Base-by-base conservation (phyloP, 2,329 filamentous ascomycete species). In the Fusarium mundagurra region DNA sequence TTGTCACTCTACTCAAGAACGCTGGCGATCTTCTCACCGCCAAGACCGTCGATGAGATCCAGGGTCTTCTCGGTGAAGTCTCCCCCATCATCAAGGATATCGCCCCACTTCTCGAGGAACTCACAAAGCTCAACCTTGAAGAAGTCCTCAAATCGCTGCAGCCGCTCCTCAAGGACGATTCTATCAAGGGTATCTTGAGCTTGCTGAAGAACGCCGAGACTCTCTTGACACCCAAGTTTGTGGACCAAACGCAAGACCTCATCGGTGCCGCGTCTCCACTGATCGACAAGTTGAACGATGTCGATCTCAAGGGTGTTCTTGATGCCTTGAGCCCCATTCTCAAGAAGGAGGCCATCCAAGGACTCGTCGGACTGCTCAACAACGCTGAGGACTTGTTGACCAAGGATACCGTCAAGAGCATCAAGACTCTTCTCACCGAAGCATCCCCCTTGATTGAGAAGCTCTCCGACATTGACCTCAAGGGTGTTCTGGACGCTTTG, bases 51-150 rank as follows among this genome's bases (percentile, higher is more conserved):
- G 71, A 75, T 4, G 76, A 74, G 70, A 54, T 84, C 50, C 78
- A 81, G 34, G 78, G 78, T 13, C 79, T 85, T 22, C 61, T 85
- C 6, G 76, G 78, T 4, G 81, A 84, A 50, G 76, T 83, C 6
- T 70, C 80, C 16, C 79, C 75, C 3, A 72, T 81, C 20, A 65
- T 81, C 27, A 69, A 71, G 20, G 71, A 77, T 5, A 76, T 80
- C 61, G 47, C 70, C 3, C 73, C 73, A 1, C 47, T 76, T 13
- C 20, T 76, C 11, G 53, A 76, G 12, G 54, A 76, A 13, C 76
- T 85, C 6, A 78, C 78, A 29, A 79, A 81, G 36, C 77, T 84
- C 10, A 80, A 85, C 38, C 73, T 85, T 0, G 66, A 80, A 60
- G 80, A 79, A 8, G 50, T 80, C n/a, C 54, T 80, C 7, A 75